Base-by-base conservation (phyloP, 2,329 filamentous ascomycete species). In the Sclerotinia spermophila region DNA sequence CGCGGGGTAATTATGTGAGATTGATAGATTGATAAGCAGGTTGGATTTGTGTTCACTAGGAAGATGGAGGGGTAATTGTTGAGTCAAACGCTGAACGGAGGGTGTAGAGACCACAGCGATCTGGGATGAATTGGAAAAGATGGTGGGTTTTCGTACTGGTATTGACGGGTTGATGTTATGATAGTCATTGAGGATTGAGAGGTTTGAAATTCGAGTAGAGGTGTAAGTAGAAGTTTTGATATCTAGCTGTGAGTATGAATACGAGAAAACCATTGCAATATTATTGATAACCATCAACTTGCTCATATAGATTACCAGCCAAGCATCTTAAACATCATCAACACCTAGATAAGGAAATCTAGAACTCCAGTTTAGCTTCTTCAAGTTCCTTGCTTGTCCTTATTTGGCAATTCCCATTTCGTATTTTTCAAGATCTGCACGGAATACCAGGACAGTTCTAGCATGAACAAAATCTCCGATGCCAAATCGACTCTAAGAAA, bases 311-410 rank as follows among this genome's bases (percentile, higher is more conserved):
- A 17, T 17, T 3, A 30, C n/a, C 13, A 27, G 3, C 0, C n/a
- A 53, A 27, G n/a, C 10, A 27, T 53, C 48, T 0, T 27, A 6
- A 40, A 7, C 13, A 13, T 40, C 8, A 40, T 11, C 38, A 11
- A 40, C 8, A 40, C 10, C 38, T 40, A 11, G 10, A 6, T 40
- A 40, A 17, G 17, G 6, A 17, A 53, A 53, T 27, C n/a, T 53
- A 27, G 48, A 53, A 53, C n/a, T 3, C 48, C 48, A 17, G 15
- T 53, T 3, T 17, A 30, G 8, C 0, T 27, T 27, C 45, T n/a
- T 0, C 7, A 53, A 5, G 27, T 27, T 27, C 17, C n/a, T 17
- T n/a, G n/a, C n/a, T n/a, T n/a, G n/a, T n/a, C n/a, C 5, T 2
- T 2, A 27, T 17, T 17, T 17, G 1, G 5, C 7, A 3, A 30